These are phyloP conservation scores for Theobroma grandiflorum DNA, from an alignment of 441 rosid species.

Conservation along the genomic window DNA sequence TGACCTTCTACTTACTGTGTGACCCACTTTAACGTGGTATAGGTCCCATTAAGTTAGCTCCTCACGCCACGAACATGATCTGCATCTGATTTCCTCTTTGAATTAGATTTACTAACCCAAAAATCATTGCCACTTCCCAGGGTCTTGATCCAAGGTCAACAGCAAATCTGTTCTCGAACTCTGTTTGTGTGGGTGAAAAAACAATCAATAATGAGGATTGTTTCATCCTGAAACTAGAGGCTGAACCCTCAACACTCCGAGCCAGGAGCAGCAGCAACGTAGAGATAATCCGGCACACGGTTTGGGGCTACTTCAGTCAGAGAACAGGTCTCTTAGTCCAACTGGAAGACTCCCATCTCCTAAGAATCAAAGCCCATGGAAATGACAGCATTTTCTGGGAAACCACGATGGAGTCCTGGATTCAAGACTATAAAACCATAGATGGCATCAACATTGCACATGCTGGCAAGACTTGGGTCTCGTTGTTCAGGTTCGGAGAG, in stretches of 20 bases:
- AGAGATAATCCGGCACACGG: conserved; percentile 66
- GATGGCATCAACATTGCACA: conserved; percentile 88
- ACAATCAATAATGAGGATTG: conserved; percentile 59
- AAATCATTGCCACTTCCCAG: conserved; percentile 38
- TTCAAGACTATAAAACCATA: conserved; percentile 74
- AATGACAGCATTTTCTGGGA: conserved; percentile 73
- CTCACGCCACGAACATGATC: neutral
- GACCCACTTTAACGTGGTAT: conserved; percentile 15
- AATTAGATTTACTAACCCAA: neutral
- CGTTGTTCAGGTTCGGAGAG: conserved; percentile 72
- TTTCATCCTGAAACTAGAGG: conserved; percentile 62
- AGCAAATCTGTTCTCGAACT: conserved; percentile 70
- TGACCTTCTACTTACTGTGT: conserved; percentile 9
- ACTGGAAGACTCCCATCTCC: conserved; percentile 83
- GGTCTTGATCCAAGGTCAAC: conserved; percentile 94
- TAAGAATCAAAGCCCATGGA: conserved; percentile 46
- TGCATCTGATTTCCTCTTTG: neutral
- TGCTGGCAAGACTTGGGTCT: conserved; percentile 71
- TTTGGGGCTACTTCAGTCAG: conserved; percentile 92
- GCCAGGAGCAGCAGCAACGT: conserved; percentile 63
- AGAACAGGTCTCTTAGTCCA: conserved; percentile 78
- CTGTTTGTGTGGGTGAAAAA: conserved; percentile 65
- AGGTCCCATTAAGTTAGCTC: conserved; percentile 16
- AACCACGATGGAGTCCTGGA: conserved; percentile 81
- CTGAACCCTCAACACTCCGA: conserved; percentile 49